These are phyloP conservation scores for Tarenaya hassleriana DNA, from an alignment of 345 rosid species.

Conservation along the genomic window DNA sequence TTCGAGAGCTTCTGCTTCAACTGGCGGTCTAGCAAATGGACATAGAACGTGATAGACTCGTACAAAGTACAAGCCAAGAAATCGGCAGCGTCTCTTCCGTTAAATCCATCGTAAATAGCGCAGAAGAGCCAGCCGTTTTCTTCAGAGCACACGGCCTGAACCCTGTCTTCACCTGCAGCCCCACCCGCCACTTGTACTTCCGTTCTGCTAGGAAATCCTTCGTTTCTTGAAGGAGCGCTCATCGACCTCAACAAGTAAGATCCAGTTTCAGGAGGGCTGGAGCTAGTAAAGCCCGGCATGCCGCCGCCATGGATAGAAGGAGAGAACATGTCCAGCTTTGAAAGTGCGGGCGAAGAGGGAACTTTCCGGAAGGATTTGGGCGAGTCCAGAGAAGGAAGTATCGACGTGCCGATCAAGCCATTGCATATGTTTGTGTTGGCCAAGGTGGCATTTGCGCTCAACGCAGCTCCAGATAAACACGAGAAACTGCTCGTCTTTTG, in stretches of 20 bases:
- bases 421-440: slow-evolving; percentile 94
- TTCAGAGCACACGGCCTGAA: slow-evolving; percentile 96
- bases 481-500: slow-evolving; percentile 70
- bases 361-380: slow-evolving; percentile 76
- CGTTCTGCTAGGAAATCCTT: slow-evolving; percentile 54
- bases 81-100: slow-evolving; percentile 98
- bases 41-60: slow-evolving; percentile 54
- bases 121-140: slow-evolving; percentile 93
- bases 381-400: slow-evolving; percentile 82
- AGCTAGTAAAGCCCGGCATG: slow-evolving; percentile 55
- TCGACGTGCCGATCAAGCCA: slow-evolving; percentile 79
- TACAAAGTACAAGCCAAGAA: slow-evolving; percentile 91
- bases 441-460: slow-evolving; percentile 92
- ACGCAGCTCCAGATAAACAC: slow-evolving; percentile 93
- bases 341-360: slow-evolving; percentile 66
- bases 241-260: slow-evolving; percentile 43
- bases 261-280: slow-evolving; percentile 55
- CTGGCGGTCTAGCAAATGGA: slow-evolving; percentile 52
- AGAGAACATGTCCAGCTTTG: slow-evolving; percentile 76
- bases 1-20: slow-evolving; percentile 34
- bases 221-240: slow-evolving; percentile 57
- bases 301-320: slow-evolving; percentile 87
- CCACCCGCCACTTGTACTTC: slow-evolving; percentile 98
- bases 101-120: slow-evolving; percentile 89
- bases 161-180: slow-evolving; percentile 98